phyloP scores from a whole-genome alignment of 768 basidiomycete species.

The Udeniomyces megalosporus region DNA sequence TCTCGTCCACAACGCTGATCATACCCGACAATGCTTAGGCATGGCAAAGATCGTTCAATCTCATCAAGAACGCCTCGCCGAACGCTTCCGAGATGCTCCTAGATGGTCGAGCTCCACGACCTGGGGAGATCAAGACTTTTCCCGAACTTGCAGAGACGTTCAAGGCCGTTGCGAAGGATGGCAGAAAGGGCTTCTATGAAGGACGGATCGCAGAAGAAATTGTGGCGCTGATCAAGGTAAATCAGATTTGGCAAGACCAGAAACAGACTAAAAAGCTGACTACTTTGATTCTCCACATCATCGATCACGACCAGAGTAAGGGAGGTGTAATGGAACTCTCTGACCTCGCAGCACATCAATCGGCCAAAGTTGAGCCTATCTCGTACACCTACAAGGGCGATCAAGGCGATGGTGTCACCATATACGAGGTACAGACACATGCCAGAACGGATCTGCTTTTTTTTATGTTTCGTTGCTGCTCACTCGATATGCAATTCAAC shows the following conservation, averaged over 20 bases:
- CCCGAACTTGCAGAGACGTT: slow-evolving; percentile 74
- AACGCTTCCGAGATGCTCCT: slow-evolving; percentile 74
- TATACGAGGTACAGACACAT: slow-evolving; percentile 31
- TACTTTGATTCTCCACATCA: neutral
- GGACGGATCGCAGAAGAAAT: slow-evolving; percentile 79
- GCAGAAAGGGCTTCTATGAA: slow-evolving; percentile 86
- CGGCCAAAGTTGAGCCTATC: slow-evolving; percentile 74
- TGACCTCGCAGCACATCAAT: slow-evolving; percentile 73
- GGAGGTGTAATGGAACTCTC: slow-evolving; percentile 88
- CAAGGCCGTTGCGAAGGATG: slow-evolving; percentile 56
- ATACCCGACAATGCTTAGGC: slow-evolving; percentile 13
- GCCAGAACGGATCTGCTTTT: neutral
- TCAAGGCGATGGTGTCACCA: slow-evolving; percentile 69
- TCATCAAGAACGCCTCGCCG: slow-evolving; percentile 69
- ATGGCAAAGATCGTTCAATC: slow-evolving; percentile 45
- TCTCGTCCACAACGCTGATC: neutral
- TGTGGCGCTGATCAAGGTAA: slow-evolving; percentile 38
- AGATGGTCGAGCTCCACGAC: slow-evolving; percentile 53
- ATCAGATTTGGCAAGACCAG: no score
- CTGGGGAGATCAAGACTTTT: slow-evolving; percentile 68
- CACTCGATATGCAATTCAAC: neutral
- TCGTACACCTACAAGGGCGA: slow-evolving; percentile 58
- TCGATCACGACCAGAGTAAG: slow-evolving; percentile 38
- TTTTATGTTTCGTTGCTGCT: neutral
- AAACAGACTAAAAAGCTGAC: no score